phyloP scores from a whole-genome alignment of 2,329 filamentous ascomycete genomes.

The Alternaria incomplexa region DNA sequence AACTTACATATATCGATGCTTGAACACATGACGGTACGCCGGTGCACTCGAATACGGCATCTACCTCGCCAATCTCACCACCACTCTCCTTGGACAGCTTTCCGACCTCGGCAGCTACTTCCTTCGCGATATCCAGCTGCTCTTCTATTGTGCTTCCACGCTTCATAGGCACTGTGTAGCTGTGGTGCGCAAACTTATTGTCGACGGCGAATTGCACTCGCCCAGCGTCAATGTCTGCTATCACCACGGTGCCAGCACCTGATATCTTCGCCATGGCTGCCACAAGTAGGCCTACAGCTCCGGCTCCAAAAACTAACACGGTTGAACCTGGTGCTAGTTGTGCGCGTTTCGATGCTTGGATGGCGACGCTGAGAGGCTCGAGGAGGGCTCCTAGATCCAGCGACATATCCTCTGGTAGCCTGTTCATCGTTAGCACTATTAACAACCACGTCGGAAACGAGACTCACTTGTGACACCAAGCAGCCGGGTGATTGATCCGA shows the following conservation, averaged over 20 bases:
- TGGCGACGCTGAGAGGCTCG: constrained; percentile 66
- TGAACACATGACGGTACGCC: constrained; percentile 78
- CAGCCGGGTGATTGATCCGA: constrained; percentile 65
- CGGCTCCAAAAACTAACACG: constrained; percentile 66
- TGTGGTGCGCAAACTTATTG: constrained; percentile 56
- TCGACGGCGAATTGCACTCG: constrained; percentile 62
- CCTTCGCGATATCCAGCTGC: constrained; percentile 58
- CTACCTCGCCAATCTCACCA: constrained; percentile 60
- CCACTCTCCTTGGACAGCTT: constrained; percentile 44
- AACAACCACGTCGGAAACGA: not conserved
- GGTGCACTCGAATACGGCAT: constrained; percentile 77
- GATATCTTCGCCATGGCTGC: constrained; percentile 63
- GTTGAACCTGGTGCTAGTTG: constrained; percentile 54
- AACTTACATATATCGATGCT: constrained; percentile 69
- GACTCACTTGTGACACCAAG: constrained; percentile 62
- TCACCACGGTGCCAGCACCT: constrained; percentile 61
- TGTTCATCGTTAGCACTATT: constrained; percentile 17
- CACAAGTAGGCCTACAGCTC: constrained; percentile 65
- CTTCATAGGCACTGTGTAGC: constrained; percentile 55
- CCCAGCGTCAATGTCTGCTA: constrained; percentile 66
- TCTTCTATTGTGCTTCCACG: constrained; percentile 61
- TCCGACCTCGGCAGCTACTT: constrained; percentile 53
- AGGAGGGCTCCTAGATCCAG: constrained; percentile 64
- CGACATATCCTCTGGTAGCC: constrained; percentile 59
- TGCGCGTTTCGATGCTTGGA: constrained; percentile 65